Percentiles rank a stretch among this genome's conserved stretches.
phyloP scores from a whole-genome alignment of 345 rosid genomes.

The Ceriops zippeliana region DNA sequence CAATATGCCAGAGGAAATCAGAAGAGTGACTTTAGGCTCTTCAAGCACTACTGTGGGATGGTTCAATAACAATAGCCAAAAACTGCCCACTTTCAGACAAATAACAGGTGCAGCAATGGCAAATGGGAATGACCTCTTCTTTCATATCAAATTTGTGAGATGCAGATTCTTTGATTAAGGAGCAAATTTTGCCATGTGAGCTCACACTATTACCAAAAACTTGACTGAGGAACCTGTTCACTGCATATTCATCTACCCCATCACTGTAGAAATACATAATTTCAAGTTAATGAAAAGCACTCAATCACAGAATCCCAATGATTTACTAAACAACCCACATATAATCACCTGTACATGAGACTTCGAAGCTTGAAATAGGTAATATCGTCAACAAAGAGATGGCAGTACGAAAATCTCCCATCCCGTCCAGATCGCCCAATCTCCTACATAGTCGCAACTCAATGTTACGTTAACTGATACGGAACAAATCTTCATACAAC shows the following conservation, averaged over 20 bases:
- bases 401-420: slow-evolving; percentile 79
- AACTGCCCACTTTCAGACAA: not conserved
- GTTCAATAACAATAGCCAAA: not conserved
- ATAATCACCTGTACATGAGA: slow-evolving; percentile 72
- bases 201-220: slow-evolving; percentile 49
- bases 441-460: slow-evolving; percentile 46
- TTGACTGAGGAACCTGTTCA: slow-evolving; percentile 73
- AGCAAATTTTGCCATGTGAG: slow-evolving; percentile 46
- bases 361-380: slow-evolving; percentile 88
- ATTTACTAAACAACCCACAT: slow-evolving; percentile 1
- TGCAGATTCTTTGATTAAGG: slow-evolving; percentile 70
- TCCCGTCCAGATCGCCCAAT: slow-evolving; percentile 97
- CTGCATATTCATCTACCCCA: slow-evolving; percentile 88
- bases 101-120: slow-evolving; percentile 15
- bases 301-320: not conserved
- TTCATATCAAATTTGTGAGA: slow-evolving; percentile 80
- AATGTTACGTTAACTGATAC: slow-evolving; percentile 11
- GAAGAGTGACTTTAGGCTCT: not conserved
- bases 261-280: slow-evolving; percentile 52
- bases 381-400: slow-evolving; percentile 69
- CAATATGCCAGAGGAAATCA: slow-evolving; percentile 2
- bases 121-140: slow-evolving; percentile 63
- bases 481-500: slow-evolving; percentile 18
- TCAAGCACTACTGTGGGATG: slow-evolving; percentile 2
- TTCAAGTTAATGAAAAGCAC: slow-evolving; percentile 12